Conservation (phyloP, 257 asterid species). For the Solanum sejunctum region DNA sequence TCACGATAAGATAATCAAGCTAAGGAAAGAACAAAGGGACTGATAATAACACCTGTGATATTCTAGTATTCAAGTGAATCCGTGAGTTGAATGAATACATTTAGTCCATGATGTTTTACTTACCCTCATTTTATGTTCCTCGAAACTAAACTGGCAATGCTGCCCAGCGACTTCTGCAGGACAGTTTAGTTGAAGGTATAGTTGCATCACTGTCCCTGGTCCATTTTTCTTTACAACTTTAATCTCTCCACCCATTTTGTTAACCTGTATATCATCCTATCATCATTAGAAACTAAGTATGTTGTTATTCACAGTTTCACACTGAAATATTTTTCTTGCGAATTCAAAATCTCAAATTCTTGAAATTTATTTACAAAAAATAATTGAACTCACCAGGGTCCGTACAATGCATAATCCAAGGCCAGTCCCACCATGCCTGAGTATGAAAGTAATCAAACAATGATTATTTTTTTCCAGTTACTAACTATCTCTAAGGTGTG, state of each 20-base stretch:
- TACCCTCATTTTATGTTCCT: slow-evolving; percentile 50
- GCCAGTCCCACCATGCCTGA: slow-evolving; percentile 98
- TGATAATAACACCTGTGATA: background rate
- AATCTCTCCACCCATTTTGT: slow-evolving; percentile 94
- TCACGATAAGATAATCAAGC: background rate
- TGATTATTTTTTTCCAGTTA: background rate
- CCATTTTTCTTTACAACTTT: slow-evolving; percentile 72
- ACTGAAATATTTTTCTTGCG: background rate
- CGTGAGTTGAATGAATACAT: background rate
- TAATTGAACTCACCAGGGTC: slow-evolving; percentile 59
- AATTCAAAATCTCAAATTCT: background rate
- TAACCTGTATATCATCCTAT: slow-evolving; percentile 34
- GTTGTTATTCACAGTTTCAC: background rate
- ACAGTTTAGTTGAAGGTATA: slow-evolving; percentile 43
- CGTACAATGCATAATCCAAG: slow-evolving; percentile 91
- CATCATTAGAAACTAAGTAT: background rate
- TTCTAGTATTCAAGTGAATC: background rate
- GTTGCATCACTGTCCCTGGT: slow-evolving; percentile 69
- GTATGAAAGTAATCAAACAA: background rate
- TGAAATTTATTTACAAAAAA: background rate
- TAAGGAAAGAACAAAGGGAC: background rate
- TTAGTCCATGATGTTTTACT: slow-evolving; percentile 10
- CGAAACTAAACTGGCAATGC: slow-evolving; percentile 31
- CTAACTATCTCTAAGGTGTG: background rate
- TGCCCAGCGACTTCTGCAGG: slow-evolving; percentile 34